Percentiles rank a stretch among this genome's conserved stretches.
These are phyloP conservation scores for Piper longum DNA, from an alignment of 164 flowering plant genomes.

Conservation along the genomic window DNA sequence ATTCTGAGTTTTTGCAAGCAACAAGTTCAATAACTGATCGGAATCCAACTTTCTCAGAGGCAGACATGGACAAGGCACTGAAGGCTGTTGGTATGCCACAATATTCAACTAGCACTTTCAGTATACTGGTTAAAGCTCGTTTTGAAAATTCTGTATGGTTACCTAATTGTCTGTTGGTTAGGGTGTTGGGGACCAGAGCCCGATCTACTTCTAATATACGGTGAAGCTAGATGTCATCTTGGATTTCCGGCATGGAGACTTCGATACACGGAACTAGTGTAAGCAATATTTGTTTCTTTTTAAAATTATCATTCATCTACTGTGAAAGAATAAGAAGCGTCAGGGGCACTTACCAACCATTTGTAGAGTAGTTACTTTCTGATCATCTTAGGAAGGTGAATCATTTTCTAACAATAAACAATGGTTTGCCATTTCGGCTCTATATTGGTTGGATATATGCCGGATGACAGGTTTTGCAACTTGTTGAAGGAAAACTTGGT, in stretches of 20 bases:
- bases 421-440: no score
- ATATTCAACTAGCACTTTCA: neutral
- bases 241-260: conserved; percentile 94
- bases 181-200: conserved; percentile 68
- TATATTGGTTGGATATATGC: neutral
- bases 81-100: conserved; percentile 43
- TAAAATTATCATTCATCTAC: no score
- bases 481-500: no score
- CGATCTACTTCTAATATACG: conserved; percentile 3
- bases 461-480: no score
- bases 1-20: conserved; percentile 26
- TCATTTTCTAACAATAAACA: no score
- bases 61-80: conserved; percentile 45
- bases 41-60: conserved; percentile 39
- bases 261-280: conserved; percentile 87
- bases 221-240: conserved; percentile 19
- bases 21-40: conserved; percentile 8
- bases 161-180: conserved; percentile 8
- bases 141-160: neutral
- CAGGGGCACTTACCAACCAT: neutral
- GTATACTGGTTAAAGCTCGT: neutral
- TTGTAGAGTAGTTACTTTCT: neutral
- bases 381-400: neutral
- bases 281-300: conserved; percentile 14
- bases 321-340: no score